These are phyloP conservation scores for Botrytis elliptica DNA, from an alignment of 2,329 filamentous ascomycete genomes.

Conservation along the genomic window DNA sequence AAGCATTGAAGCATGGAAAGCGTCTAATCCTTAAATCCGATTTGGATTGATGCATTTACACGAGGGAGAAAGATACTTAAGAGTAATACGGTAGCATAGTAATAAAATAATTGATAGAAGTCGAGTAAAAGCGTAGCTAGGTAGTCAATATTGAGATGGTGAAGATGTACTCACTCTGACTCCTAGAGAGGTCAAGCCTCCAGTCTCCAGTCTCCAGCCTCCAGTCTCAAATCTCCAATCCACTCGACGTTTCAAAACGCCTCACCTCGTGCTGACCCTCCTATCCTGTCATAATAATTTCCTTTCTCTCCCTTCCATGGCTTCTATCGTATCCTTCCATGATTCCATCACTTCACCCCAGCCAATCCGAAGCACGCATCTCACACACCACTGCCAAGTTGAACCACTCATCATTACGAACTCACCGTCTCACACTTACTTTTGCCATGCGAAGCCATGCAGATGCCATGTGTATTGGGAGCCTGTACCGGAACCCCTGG, in stretches of 20 bases:
- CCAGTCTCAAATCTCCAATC: background rate
- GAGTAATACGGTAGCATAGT: background rate
- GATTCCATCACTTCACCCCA: background rate
- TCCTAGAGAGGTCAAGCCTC: no score
- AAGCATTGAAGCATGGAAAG: no score
- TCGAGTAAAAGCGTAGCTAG: no score
- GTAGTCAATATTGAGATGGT: no score
- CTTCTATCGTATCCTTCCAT: background rate
- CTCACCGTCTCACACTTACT: background rate
- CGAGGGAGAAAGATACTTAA: background rate
- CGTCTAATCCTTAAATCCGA: no score
- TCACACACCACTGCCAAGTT: background rate
- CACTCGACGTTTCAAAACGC: background rate
- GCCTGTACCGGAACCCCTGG: background rate
- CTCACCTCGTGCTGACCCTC: background rate
- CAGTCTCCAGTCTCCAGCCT: no score
- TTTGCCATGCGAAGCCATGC: background rate
- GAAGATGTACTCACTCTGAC: no score
- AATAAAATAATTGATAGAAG: no score
- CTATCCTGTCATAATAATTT: background rate
- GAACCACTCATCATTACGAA: background rate
- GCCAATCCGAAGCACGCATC: background rate
- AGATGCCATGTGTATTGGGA: constrained; percentile 11
- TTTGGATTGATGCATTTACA: no score
- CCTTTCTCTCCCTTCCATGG: background rate